A percentile compares a stretch with the other conserved stretches of the same genome.
phyloP scores from a whole-genome alignment of 1,284 basidiomycete species.

The Tilletiopsis washingtonensis region DNA sequence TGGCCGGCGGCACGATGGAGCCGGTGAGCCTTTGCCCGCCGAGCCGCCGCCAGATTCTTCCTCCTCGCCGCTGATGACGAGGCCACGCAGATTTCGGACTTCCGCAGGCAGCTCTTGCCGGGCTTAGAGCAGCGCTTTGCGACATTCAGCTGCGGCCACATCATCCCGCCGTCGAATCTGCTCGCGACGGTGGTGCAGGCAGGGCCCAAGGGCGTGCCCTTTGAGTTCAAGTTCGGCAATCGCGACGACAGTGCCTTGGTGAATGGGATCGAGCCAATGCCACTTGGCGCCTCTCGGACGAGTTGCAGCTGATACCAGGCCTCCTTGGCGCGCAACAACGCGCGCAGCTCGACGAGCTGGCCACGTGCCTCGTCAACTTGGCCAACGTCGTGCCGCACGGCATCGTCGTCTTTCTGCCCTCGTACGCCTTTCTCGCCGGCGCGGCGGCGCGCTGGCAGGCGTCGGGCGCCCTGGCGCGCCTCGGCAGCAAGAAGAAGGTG shows the following conservation, averaged over 20 bases:
- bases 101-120: constrained; percentile 73
- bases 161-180: constrained; percentile 74
- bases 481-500: constrained; percentile 67
- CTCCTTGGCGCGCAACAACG: neutral
- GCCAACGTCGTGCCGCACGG: constrained; percentile 72
- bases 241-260: constrained; percentile 57
- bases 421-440: constrained; percentile 71
- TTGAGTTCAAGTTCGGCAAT: constrained; percentile 76
- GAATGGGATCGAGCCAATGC: too few relatives aligned
- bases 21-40: constrained; percentile 55
- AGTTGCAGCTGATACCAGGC: too few relatives aligned
- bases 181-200: constrained; percentile 67
- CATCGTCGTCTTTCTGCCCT: constrained; percentile 88
- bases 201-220: constrained; percentile 66
- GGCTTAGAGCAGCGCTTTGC: constrained; percentile 61
- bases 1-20: constrained; percentile 96
- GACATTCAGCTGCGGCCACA: constrained; percentile 84
- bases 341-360: constrained; percentile 73
- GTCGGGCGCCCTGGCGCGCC: constrained; percentile 58
- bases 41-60: too few relatives aligned
- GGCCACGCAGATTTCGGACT: constrained; percentile 69
- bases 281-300: too few relatives aligned
- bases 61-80: neutral
- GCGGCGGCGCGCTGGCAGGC: constrained; percentile 63
- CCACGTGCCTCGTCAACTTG: constrained; percentile 71